Conservation (phyloP, 495 filamentous ascomycete species). For the Penicillium taxi region DNA sequence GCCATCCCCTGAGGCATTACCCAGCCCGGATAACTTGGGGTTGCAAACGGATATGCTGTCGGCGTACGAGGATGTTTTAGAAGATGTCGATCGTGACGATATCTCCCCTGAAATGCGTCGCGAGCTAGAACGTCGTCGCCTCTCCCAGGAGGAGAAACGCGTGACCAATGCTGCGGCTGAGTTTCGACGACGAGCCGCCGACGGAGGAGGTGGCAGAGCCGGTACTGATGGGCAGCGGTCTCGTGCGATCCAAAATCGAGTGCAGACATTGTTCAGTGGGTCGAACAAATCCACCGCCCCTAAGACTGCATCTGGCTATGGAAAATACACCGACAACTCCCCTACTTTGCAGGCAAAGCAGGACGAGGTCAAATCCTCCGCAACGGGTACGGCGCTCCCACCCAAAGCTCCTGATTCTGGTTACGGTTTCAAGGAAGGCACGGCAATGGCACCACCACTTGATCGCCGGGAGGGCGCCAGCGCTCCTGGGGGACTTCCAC, state of each 20-base stretch:
- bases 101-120: constrained; percentile 84
- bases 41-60: constrained; percentile 10
- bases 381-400: constrained; percentile 1
- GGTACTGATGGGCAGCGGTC: constrained; percentile 45
- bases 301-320: constrained; percentile 83
- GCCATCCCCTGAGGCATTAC: constrained; percentile 34
- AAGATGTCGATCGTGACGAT: constrained; percentile 58
- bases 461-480: constrained; percentile 15
- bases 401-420: constrained; percentile 17
- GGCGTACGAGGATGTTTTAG: constrained; percentile 43
- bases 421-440: constrained; percentile 12
- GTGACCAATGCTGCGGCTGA: constrained; percentile 89
- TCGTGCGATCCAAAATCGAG: constrained; percentile 79
- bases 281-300: constrained; percentile 51
- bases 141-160: constrained; percentile 85
- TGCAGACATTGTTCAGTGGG: constrained; percentile 80
- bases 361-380: constrained; percentile 9
- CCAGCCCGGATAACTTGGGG: constrained; percentile 4
- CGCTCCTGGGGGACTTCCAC: constrained; percentile 11
- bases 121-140: constrained; percentile 75
- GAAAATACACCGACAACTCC: constrained; percentile 60
- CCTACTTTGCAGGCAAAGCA: constrained; percentile 38
- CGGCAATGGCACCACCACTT: constrained; percentile 8
- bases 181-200: constrained; percentile 70
- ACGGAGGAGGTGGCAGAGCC: constrained; percentile 48